Conservation (phyloP, 345 rosid species). For the Litchi chinensis region DNA sequence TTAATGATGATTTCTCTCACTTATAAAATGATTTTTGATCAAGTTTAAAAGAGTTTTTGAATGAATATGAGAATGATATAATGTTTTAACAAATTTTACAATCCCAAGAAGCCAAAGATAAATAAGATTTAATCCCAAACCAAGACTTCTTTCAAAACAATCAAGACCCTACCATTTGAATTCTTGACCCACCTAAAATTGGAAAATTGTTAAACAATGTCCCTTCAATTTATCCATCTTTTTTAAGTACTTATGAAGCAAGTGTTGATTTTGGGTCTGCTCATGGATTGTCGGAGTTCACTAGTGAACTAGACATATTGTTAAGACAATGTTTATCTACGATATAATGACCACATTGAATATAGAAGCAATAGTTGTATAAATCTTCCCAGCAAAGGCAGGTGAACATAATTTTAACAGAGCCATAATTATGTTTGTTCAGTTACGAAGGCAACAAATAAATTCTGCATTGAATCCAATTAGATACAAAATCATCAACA, state of each 20-base stretch:
- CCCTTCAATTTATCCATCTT: neutral
- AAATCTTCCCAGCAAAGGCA: neutral
- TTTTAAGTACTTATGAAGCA: neutral
- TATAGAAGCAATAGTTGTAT: neutral
- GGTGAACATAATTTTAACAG: neutral
- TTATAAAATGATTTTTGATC: no score
- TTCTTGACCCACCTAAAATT: neutral
- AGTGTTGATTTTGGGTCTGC: no score
- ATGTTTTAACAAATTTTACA: no score
- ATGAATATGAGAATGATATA: no score
- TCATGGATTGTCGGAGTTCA: neutral
- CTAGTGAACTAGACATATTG: neutral
- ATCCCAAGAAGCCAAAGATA: neutral
- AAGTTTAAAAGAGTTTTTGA: neutral
- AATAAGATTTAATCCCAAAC: neutral
- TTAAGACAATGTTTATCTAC: neutral
- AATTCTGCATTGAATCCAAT: neutral
- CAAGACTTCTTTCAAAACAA: neutral
- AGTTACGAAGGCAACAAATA: constrained; percentile 9
- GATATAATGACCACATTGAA: neutral
- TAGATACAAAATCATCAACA: constrained; percentile 17
- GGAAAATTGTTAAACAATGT: neutral
- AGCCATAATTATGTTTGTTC: constrained; percentile 21
- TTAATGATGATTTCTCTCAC: neutral
- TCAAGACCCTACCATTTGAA: neutral